phyloP scores from a whole-genome alignment of 495 filamentous ascomycete species.

The Stereocaulon alpinum region DNA sequence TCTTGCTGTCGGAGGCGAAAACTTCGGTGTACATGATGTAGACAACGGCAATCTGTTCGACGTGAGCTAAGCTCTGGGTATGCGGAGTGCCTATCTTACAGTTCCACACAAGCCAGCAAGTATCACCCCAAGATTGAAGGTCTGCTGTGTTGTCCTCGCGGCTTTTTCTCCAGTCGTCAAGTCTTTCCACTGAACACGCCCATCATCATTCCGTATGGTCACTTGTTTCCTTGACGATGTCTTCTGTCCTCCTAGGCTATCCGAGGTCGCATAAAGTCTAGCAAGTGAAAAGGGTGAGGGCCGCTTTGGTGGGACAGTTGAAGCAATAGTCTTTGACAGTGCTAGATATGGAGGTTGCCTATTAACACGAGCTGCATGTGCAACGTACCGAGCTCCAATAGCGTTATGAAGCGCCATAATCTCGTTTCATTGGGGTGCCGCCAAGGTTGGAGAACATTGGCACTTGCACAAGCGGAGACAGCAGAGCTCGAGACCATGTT shows the following conservation, averaged over 20 bases:
- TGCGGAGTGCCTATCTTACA: constrained; percentile 34
- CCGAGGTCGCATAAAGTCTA: constrained; percentile 44
- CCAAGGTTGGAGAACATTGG: not conserved
- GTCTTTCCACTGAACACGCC: constrained; percentile 66
- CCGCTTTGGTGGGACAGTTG: not conserved
- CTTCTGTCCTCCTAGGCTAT: constrained; percentile 22
- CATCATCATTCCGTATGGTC: constrained; percentile 73
- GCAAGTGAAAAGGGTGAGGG: not conserved
- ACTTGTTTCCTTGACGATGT: constrained; percentile 48
- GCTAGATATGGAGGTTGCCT: not conserved
- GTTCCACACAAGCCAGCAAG: constrained; percentile 65
- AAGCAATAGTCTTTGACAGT: not conserved
- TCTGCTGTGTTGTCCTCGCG: constrained; percentile 78
- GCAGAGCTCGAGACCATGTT: not conserved
- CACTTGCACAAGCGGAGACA: not conserved
- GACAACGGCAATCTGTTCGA: constrained; percentile 55
- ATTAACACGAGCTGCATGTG: not conserved
- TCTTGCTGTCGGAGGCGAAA: constrained; percentile 74
- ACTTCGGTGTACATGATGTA: constrained; percentile 79
- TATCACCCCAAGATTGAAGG: constrained; percentile 74
- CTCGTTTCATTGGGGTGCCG: not conserved
- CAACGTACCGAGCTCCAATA: not conserved
- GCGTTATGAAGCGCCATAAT: not conserved
- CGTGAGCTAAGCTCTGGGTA: not conserved
- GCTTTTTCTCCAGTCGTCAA: constrained; percentile 69